phyloP scores from a whole-genome alignment of 169 alveolate genomes.

The Eimeria tenella region DNA sequence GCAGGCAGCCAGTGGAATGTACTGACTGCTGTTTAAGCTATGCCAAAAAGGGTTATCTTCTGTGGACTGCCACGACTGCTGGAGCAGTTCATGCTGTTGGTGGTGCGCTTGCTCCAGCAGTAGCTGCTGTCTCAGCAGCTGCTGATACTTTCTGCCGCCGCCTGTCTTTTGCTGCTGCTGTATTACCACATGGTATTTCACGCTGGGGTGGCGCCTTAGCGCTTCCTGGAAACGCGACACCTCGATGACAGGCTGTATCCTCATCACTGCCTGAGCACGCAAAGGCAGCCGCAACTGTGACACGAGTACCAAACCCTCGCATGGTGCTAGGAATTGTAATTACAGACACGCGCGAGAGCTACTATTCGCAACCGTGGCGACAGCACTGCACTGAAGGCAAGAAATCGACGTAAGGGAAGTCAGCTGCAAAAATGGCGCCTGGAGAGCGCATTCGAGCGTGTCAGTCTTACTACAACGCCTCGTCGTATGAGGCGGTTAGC shows the following conservation, averaged over 20 bases:
- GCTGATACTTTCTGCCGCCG: constrained; percentile 40
- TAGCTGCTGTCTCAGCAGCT: constrained; percentile 16
- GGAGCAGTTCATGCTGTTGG: not conserved
- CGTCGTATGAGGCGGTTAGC: constrained; percentile 53
- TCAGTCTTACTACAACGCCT: constrained; percentile 17
- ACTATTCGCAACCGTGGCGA: not conserved
- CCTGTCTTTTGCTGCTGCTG: constrained; percentile 58
- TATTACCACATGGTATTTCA: constrained; percentile 40
- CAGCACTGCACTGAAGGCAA: not conserved
- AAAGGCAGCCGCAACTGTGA: not conserved
- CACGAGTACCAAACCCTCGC: not conserved
- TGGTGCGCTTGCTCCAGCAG: constrained; percentile 10
- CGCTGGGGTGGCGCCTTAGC: constrained; percentile 38
- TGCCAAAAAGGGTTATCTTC: not conserved
- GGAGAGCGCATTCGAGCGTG: not conserved
- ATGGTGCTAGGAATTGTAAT: too few species aligned
- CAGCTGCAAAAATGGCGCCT: not conserved
- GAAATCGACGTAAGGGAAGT: not conserved
- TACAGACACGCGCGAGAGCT: too few species aligned
- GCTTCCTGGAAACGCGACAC: constrained; percentile 53
- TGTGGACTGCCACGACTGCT: not conserved
- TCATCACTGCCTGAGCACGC: constrained; percentile 37
- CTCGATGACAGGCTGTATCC: constrained; percentile 61
- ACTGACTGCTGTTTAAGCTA: constrained; percentile 16
- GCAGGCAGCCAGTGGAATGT: constrained; percentile 34